These are phyloP conservation scores for Pseudozyma sp. DNA, from an alignment of 1,284 basidiomycete species.

Conservation along the genomic window DNA sequence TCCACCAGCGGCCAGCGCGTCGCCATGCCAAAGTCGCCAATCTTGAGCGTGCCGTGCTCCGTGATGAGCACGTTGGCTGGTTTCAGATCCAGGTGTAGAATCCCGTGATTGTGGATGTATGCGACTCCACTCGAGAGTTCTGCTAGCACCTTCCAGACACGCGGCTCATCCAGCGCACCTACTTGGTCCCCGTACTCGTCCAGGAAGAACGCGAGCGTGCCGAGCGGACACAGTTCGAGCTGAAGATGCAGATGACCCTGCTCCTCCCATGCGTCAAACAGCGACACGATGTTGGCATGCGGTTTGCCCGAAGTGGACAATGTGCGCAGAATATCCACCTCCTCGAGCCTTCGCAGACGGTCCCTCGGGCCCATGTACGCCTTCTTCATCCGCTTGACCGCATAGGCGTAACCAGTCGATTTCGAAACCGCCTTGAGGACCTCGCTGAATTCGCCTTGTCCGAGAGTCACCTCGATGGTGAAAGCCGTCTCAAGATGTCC, in stretches of 20 bases:
- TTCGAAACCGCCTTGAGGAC: slow-evolving; percentile 89
- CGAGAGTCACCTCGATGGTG: slow-evolving; percentile 82
- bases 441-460: slow-evolving; percentile 92
- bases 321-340: slow-evolving; percentile 90
- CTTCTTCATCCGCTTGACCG: slow-evolving; percentile 91
- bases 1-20: slow-evolving; percentile 64
- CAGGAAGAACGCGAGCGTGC: slow-evolving; percentile 90
- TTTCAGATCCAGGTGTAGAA: slow-evolving; percentile 97
- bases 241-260: slow-evolving; percentile 88
- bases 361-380: slow-evolving; percentile 90
- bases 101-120: slow-evolving; percentile 87
- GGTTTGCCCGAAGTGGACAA: slow-evolving; percentile 71
- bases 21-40: slow-evolving; percentile 90
- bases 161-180: slow-evolving; percentile 85
- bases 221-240: slow-evolving; percentile 93
- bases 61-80: slow-evolving; percentile 97
- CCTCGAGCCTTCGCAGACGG: slow-evolving; percentile 86
- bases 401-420: slow-evolving; percentile 77
- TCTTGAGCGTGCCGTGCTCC: slow-evolving; percentile 88
- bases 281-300: slow-evolving; percentile 76
- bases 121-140: slow-evolving; percentile 83
- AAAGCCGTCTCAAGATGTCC: slow-evolving; percentile 72
- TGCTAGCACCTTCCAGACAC: slow-evolving; percentile 95
- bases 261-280: slow-evolving; percentile 97
- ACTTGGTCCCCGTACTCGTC: slow-evolving; percentile 89